Base-by-base conservation (phyloP, 2,329 filamentous ascomycete genomes). In the Epichloe bromicola region DNA sequence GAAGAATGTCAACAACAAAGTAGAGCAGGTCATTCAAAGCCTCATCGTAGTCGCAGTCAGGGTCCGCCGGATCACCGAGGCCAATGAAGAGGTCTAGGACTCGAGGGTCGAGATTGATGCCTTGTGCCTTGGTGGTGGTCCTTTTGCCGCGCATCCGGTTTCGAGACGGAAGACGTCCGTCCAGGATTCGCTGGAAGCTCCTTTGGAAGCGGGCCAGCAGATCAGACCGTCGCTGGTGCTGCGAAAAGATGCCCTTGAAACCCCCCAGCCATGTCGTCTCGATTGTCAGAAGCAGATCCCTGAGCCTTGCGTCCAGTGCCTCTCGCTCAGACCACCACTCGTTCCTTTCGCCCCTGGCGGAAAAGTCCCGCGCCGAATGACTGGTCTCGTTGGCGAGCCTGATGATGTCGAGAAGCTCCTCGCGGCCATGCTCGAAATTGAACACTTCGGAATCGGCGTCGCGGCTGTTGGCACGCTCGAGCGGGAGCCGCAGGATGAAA, bases 221-320 rank as follows among this genome's bases (percentile, higher is more conserved):
- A 26, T 82, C 75, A 1, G 78, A 70, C 19, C 84, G 75, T 38
- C 76, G 75, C 46, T 73, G 67, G 49, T 86, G 79, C 50, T 87
- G 85, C 1, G 88, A 90, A 62, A 98, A 91, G n/a, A 98, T 84
- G 15, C 91, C 90, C 52, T 83, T 85, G 74, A 98, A 98, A 0
- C 93, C 93, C 46, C 91, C 90, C 5, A 98, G 79, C 93, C 93
- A 98, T 20, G 93, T 83, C 54, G 86, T 85, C 66, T 98, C 91
- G 39, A 98, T 85, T 53, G 88, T 94, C 50, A 82, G 74, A 1
- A 98, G 74, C 10, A 98, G 76, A 48, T 86, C 83, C 55, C 80
- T 82, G 23, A 98, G 74, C 10, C 88, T 82, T 34, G 71, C 70
- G 62, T 98, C 93, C 15, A 98, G 74, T 3, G 77, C 78, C 65